Percentiles rank a stretch among this genome's conserved stretches.
These are phyloP conservation scores for Fonsecaea multimorphosa DNA, from an alignment of 2,329 filamentous ascomycete genomes.

Conservation along the genomic window DNA sequence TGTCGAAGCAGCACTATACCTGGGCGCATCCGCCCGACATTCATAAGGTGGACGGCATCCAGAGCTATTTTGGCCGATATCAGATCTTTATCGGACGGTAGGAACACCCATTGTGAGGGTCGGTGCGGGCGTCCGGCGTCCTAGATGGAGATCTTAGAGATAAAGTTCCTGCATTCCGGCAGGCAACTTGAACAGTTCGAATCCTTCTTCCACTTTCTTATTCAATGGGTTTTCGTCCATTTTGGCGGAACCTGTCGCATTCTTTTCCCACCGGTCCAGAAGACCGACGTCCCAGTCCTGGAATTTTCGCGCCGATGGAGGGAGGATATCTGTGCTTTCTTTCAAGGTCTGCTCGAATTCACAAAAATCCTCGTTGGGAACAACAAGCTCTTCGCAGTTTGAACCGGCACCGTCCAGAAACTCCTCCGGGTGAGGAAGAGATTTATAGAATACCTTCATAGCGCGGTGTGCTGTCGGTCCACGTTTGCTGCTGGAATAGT, in stretches of 20 bases:
- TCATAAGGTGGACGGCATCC: not conserved
- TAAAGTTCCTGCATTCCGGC: slow-evolving; percentile 35
- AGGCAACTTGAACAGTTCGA: slow-evolving; percentile 34
- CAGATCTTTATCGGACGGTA: not conserved
- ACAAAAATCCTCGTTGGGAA: slow-evolving; percentile 42
- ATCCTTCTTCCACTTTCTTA: slow-evolving; percentile 34
- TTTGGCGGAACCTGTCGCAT: slow-evolving; percentile 32
- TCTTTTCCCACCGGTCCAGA: slow-evolving; percentile 53
- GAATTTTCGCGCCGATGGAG: slow-evolving; percentile 57
- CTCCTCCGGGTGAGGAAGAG: slow-evolving; percentile 42
- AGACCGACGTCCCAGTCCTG: slow-evolving; percentile 62
- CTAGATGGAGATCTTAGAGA: slow-evolving; percentile 8
- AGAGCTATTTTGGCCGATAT: not conserved
- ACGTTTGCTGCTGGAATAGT: slow-evolving; percentile 57
- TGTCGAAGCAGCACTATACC: not conserved
- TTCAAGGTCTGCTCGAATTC: slow-evolving; percentile 45
- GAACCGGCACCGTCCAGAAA: slow-evolving; percentile 47
- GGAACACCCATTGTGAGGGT: not conserved
- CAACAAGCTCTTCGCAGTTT: slow-evolving; percentile 56
- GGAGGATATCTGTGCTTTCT: slow-evolving; percentile 55
- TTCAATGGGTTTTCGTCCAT: slow-evolving; percentile 39
- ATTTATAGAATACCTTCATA: slow-evolving; percentile 64
- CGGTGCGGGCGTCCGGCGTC: not conserved
- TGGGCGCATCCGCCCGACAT: not conserved
- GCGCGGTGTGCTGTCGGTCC: slow-evolving; percentile 52